Conservation (phyloP, 106 monocot genomes). For the Hemerocallis citrina region DNA sequence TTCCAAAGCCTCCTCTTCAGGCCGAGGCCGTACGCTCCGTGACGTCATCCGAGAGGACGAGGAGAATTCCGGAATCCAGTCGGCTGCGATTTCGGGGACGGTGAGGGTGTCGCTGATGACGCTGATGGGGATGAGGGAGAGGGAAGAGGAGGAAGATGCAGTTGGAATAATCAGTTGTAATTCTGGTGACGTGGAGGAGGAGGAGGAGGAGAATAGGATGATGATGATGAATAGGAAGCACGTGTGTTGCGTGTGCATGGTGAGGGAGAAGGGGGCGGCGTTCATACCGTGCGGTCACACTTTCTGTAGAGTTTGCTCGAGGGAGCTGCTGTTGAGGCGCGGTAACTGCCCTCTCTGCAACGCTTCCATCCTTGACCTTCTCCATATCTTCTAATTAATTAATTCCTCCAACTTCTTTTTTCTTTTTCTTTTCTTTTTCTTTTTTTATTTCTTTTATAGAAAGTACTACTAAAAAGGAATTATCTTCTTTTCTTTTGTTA, state of each 20-base stretch:
- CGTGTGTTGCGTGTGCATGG: slow-evolving; percentile 22
- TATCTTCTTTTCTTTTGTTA: too few species aligned
- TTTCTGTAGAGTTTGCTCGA: slow-evolving; percentile 20
- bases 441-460: too few species aligned
- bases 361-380: slow-evolving; percentile 8
- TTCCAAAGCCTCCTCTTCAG: neutral
- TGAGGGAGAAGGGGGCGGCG: slow-evolving; percentile 16
- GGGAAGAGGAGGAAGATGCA: neutral
- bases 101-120: slow-evolving; percentile 20
- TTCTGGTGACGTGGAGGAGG: neutral
- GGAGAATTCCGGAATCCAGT: neutral
- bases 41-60: slow-evolving; percentile 2
- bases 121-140: slow-evolving; percentile 5
- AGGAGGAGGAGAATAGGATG: neutral
- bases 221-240: neutral
- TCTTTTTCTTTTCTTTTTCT: too few species aligned
- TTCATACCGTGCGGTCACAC: slow-evolving; percentile 31
- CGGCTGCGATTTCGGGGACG: neutral
- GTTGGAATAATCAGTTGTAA: neutral
- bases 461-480: too few species aligned
- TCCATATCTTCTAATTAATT: slow-evolving; percentile 19
- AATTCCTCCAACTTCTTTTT: too few species aligned
- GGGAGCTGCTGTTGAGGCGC: neutral
- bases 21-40: slow-evolving; percentile 8
- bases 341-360: slow-evolving; percentile 15